Evolutionary conservation across 495 filamentous ascomycete genomes (phyloP).

Genomic region (Aspergillus bridgeri): DNA sequence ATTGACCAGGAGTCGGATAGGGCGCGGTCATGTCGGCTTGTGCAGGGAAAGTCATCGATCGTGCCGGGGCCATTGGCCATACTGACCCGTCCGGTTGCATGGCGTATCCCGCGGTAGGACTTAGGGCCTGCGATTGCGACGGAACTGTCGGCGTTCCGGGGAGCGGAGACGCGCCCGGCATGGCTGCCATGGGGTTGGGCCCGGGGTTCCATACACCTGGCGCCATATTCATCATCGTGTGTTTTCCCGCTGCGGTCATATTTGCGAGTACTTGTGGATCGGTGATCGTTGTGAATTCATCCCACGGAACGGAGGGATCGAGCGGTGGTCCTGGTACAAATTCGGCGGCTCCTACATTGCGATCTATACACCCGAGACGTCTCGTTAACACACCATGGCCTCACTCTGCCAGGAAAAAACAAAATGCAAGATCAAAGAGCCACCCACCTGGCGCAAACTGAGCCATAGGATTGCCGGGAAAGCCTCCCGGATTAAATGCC

Average conservation of each 20-base stretch:
- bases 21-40: slow-evolving; percentile 29
- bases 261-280: slow-evolving; percentile 38
- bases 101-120: slow-evolving; percentile 27
- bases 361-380: slow-evolving; percentile 17
- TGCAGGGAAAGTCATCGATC: slow-evolving; percentile 41
- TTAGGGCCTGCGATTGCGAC: slow-evolving; percentile 33
- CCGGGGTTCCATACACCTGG: slow-evolving; percentile 32
- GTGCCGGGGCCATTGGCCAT: slow-evolving; percentile 36
- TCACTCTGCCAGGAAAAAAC: neutral
- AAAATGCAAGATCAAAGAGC: neutral
- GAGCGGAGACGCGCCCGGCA: slow-evolving; percentile 30
- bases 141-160: slow-evolving; percentile 35
- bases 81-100: slow-evolving; percentile 40
- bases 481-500: slow-evolving; percentile 29
- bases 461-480: slow-evolving; percentile 32
- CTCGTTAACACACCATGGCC: neutral
- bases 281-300: slow-evolving; percentile 42
- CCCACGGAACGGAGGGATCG: slow-evolving; percentile 37
- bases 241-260: slow-evolving; percentile 33
- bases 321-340: slow-evolving; percentile 31
- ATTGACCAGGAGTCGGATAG: slow-evolving; percentile 28
- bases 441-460: slow-evolving; percentile 37
- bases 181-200: slow-evolving; percentile 20
- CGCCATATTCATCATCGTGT: slow-evolving; percentile 37
- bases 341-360: slow-evolving; percentile 26